Conservation (phyloP, 2,329 filamentous ascomycete species). For the Coniella vitis region DNA sequence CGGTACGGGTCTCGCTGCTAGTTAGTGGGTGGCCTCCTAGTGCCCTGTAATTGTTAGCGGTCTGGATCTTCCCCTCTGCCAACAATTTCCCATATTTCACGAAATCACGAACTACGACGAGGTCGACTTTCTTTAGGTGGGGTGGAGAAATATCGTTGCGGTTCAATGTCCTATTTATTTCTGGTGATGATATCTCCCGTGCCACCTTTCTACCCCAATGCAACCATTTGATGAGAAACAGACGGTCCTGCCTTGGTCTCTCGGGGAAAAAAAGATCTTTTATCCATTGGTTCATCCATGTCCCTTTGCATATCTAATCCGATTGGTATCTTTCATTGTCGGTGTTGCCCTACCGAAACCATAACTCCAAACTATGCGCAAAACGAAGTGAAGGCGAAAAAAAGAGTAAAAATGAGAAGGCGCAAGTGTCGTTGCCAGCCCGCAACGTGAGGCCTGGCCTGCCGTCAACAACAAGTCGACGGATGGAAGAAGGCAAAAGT, state of each 20-base stretch:
- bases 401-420: conserved; percentile 5
- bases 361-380: conserved; percentile 9
- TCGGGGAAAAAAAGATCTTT: too few species aligned
- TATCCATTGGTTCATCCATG: too few species aligned
- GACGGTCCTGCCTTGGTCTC: too few species aligned
- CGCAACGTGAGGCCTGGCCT: conserved; percentile 3
- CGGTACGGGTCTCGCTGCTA: neutral
- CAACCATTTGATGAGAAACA: too few species aligned
- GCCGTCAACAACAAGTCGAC: too few species aligned
- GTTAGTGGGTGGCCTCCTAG: too few species aligned
- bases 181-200: neutral
- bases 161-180: neutral
- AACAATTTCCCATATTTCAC: too few species aligned
- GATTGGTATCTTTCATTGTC: conserved; percentile 10
- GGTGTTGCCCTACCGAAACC: neutral
- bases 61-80: neutral
- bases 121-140: too few species aligned
- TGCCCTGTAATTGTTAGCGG: neutral
- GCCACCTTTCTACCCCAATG: too few species aligned
- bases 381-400: conserved; percentile 11
- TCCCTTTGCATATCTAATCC: too few species aligned
- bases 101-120: too few species aligned
- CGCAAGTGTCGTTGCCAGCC: neutral
- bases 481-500: too few species aligned
- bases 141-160: neutral